Evolutionary conservation across 345 rosid genomes (phyloP).

Genomic region (Passiflora organensis): DNA sequence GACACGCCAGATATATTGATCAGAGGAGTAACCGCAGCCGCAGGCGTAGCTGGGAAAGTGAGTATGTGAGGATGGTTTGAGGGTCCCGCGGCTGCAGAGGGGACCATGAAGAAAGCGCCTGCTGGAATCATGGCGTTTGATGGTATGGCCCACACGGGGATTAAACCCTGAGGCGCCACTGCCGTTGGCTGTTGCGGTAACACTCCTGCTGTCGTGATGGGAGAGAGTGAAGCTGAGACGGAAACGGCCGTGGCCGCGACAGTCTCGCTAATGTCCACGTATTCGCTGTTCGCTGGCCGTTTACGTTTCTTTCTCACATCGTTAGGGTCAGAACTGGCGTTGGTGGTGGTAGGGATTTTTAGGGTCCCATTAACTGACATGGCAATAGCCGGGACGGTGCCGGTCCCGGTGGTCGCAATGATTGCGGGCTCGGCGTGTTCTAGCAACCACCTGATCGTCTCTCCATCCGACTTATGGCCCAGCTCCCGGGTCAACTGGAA

Average conservation of each 20-base stretch:
- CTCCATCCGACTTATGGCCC: slow-evolving; percentile 89
- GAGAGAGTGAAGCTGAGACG: slow-evolving; percentile 48
- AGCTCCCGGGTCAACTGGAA: slow-evolving; percentile 82
- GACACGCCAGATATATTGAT: slow-evolving; percentile 33
- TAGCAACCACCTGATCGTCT: slow-evolving; percentile 80
- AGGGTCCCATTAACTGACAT: slow-evolving; percentile 84
- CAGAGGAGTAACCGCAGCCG: slow-evolving; percentile 41
- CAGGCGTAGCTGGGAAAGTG: slow-evolving; percentile 56
- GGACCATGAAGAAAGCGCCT: slow-evolving; percentile 58
- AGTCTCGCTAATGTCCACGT: slow-evolving; percentile 52
- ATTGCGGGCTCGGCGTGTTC: slow-evolving; percentile 88
- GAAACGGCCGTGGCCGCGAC: too few species aligned
- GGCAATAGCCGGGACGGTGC: slow-evolving; percentile 90
- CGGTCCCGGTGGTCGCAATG: slow-evolving; percentile 84
- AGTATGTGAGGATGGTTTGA: slow-evolving; percentile 50
- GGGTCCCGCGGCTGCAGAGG: slow-evolving; percentile 39
- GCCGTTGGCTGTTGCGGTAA: slow-evolving; percentile 9
- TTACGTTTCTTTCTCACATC: slow-evolving; percentile 64
- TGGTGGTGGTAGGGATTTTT: slow-evolving; percentile 69
- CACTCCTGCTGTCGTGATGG: slow-evolving; percentile 14
- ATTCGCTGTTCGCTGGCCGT: slow-evolving; percentile 69
- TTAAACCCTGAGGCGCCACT: slow-evolving; percentile 48
- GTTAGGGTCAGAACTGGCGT: slow-evolving; percentile 33
- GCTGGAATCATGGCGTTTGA: slow-evolving; percentile 51
- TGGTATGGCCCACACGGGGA: slow-evolving; percentile 84